These are phyloP conservation scores for Rhizopogon rudus DNA, from an alignment of 768 basidiomycete species.

Conservation along the genomic window DNA sequence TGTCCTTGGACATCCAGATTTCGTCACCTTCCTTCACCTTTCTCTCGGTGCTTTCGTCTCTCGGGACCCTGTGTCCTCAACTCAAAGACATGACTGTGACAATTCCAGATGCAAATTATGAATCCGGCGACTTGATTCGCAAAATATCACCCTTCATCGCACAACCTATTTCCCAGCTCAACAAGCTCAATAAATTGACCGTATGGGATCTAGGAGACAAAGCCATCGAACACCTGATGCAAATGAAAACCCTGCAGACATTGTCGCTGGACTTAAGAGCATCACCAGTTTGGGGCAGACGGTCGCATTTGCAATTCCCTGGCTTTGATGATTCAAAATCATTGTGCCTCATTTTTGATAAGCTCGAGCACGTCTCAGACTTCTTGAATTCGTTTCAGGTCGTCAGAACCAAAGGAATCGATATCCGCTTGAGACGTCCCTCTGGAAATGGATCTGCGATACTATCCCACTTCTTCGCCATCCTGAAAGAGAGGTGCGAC, in stretches of 20 bases:
- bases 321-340: not conserved
- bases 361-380: not conserved
- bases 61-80: not conserved
- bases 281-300: not conserved
- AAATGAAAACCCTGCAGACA: not conserved
- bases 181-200: not conserved
- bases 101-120: too few species aligned
- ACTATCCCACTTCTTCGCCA: not conserved
- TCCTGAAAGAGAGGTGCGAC: not conserved
- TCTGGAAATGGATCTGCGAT: not conserved
- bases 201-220: not conserved
- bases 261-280: not conserved
- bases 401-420: not conserved
- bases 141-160: too few species aligned
- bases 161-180: too few species aligned
- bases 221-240: not conserved
- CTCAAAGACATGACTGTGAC: not conserved
- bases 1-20: not conserved
- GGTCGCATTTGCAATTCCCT: not conserved
- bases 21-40: not conserved
- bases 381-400: not conserved
- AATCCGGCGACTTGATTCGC: too few species aligned
- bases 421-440: not conserved
- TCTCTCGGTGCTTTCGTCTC: not conserved
- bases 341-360: not conserved